Conservation (phyloP, 225 moss, liverwort and hornwort genomes). For the Bryum argenteum region DNA sequence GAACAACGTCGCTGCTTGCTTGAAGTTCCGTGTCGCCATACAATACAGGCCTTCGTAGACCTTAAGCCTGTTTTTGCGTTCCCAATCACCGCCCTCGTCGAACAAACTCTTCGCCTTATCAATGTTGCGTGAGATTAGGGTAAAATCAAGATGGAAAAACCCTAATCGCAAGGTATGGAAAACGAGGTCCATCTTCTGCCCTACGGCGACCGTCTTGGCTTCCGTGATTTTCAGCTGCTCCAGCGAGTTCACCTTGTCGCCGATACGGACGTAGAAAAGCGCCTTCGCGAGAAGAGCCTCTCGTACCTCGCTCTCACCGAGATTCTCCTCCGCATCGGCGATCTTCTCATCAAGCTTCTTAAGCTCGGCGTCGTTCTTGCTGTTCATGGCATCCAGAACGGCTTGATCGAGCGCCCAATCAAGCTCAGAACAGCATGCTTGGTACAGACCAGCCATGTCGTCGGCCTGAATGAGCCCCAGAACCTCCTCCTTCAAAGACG, state of each 20-base stretch:
- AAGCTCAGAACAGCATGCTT: conserved; percentile 73
- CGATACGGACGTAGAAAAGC: conserved; percentile 76
- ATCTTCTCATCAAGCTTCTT: conserved; percentile 76
- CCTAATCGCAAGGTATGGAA: conserved; percentile 93
- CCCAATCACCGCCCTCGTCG: conserved; percentile 99
- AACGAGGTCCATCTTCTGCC: conserved; percentile 99
- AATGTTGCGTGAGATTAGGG: conserved; percentile 90
- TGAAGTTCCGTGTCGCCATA: conserved; percentile 96
- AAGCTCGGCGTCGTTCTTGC: conserved; percentile 55
- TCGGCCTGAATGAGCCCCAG: conserved; percentile 65
- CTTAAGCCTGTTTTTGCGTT: conserved; percentile 95
- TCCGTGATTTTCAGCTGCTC: conserved; percentile 90
- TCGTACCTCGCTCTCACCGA: conserved; percentile 98
- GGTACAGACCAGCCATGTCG: conserved; percentile 84
- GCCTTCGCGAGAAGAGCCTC: conserved; percentile 92
- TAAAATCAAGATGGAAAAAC: conserved; percentile 83
- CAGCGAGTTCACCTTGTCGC: conserved; percentile 90
- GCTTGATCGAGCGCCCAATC: conserved; percentile 71
- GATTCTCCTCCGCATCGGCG: conserved; percentile 89
- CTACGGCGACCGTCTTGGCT: conserved; percentile 95
- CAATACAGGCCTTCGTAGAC: conserved; percentile 97
- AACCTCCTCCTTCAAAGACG: conserved; percentile 72
- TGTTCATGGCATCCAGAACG: conserved; percentile 43
- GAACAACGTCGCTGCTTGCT: conserved; percentile 85
- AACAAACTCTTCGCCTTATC: conserved; percentile 98